Conservation (phyloP, 2,329 filamentous ascomycete species). For the Fusarium tjaetaba region DNA sequence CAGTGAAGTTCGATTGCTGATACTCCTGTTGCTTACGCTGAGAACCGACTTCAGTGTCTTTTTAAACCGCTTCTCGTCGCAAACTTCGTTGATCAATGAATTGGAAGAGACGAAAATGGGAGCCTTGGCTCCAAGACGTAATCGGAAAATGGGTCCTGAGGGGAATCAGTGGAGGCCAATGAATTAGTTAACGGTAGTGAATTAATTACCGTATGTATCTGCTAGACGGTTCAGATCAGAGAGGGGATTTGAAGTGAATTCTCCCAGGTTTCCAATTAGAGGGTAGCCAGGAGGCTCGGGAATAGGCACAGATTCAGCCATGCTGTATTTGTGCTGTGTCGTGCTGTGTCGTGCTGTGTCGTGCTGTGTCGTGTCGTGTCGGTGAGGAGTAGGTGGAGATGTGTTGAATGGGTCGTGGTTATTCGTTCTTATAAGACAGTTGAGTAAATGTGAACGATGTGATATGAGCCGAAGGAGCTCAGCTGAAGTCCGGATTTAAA, state of each 20-base stretch:
- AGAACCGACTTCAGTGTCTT: slow-evolving; percentile 65
- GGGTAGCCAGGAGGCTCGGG: slow-evolving; percentile 72
- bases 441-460: not conserved
- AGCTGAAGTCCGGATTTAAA: not conserved
- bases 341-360: not conserved
- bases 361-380: too few species aligned
- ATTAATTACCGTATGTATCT: slow-evolving; percentile 68
- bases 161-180: slow-evolving; percentile 4
- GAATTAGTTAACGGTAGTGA: not conserved
- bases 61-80: slow-evolving; percentile 72
- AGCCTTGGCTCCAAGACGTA: slow-evolving; percentile 24
- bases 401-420: not conserved
- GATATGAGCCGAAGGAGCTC: not conserved
- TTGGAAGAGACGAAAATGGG: slow-evolving; percentile 61
- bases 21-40: slow-evolving; percentile 40
- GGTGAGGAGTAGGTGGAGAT: not conserved
- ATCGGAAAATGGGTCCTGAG: slow-evolving; percentile 37
- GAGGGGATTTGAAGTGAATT: slow-evolving; percentile 69
- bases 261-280: slow-evolving; percentile 71
- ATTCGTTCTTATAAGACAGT: not conserved
- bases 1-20: not conserved
- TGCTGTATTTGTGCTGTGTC: slow-evolving; percentile 17
- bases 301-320: slow-evolving; percentile 59
- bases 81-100: slow-evolving; percentile 69
- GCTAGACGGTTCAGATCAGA: slow-evolving; percentile 66